A percentile compares a stretch with the other conserved stretches of the same genome.
These are phyloP conservation scores for cucumber (Cucumis sativus) DNA, from an alignment of 306 rosid genomes.

Conservation along the genomic window Cucumber_9930_V3 NC_026655.2:32171501-32172000, in stretches of 20 bases:
- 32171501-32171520: neutral
- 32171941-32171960: constrained; percentile 28
- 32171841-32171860: neutral
- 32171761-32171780: neutral
- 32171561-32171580: constrained; percentile 52
- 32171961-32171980: constrained; percentile 42
- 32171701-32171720: no score
- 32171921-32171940: constrained; percentile 48
- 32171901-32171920: constrained; percentile 57
- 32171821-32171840: neutral
- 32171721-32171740: no score
- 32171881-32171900: neutral
- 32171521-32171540: constrained; percentile 74
- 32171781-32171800: neutral
- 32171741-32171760: neutral
- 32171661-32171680: neutral
- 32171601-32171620: constrained; percentile 59
- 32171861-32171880: neutral
- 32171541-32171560: constrained; percentile 75
- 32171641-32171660: constrained; percentile 7
- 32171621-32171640: constrained; percentile 69
- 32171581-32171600: constrained; percentile 69
- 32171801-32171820: neutral
- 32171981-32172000: constrained; percentile 55
- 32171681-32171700: no score